phyloP scores from a whole-genome alignment of 2,329 filamentous ascomycete species.

The Endothia cerciana region DNA sequence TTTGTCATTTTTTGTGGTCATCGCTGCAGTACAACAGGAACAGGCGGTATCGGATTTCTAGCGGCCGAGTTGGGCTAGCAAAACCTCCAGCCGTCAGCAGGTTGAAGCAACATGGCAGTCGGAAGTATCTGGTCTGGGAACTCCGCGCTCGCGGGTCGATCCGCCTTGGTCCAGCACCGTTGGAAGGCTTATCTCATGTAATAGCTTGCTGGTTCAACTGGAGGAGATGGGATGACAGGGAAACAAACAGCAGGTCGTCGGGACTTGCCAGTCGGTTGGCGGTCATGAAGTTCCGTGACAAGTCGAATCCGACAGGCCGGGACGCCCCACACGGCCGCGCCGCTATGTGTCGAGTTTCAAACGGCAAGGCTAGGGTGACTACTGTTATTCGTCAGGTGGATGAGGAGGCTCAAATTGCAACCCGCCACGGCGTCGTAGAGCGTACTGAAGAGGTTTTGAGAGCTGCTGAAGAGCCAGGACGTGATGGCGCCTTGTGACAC shows the following conservation, averaged over 20 bases:
- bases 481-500: slow-evolving; percentile 16
- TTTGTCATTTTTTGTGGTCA: slow-evolving; percentile 16
- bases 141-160: neutral
- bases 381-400: slow-evolving; percentile 2
- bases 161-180: neutral
- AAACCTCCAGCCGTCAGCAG: slow-evolving; percentile 12
- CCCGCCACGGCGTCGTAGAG: slow-evolving; percentile 5
- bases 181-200: neutral
- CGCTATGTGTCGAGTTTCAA: slow-evolving; percentile 17
- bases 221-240: neutral
- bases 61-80: slow-evolving; percentile 13
- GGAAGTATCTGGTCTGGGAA: neutral
- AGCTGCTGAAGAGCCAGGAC: neutral
- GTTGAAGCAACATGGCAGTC: slow-evolving; percentile 2
- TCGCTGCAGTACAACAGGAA: slow-evolving; percentile 23
- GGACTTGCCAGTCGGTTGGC: neutral
- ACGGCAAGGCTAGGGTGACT: neutral
- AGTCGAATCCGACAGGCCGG: slow-evolving; percentile 26
- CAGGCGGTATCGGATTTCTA: slow-evolving; percentile 14
- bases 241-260: no score
- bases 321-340: slow-evolving; percentile 23
- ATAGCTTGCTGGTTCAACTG: neutral
- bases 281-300: neutral
- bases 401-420: neutral
- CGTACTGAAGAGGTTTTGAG: neutral